Evolutionary conservation across 2,329 filamentous ascomycete genomes (phyloP).

Genomic region (Diaporthe batatas): DNA sequence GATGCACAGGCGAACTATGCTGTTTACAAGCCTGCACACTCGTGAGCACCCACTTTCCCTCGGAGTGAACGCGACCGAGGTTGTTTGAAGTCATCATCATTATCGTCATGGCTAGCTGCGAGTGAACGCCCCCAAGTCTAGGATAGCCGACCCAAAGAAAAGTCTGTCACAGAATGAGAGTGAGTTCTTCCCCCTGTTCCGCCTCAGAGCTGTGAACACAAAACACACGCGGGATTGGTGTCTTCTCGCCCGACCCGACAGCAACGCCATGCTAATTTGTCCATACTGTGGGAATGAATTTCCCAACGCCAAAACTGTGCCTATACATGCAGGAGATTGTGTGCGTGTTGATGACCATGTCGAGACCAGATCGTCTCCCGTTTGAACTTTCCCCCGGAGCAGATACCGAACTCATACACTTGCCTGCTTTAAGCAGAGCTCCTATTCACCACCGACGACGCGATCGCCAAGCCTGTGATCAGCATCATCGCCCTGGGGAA

Average conservation of each 20-base stretch:
- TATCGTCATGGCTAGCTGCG: background rate
- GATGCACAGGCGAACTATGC: background rate
- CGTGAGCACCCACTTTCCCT: background rate
- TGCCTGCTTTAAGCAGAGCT: slow-evolving; percentile 2
- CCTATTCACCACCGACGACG: slow-evolving; percentile 45
- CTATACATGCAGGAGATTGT: background rate
- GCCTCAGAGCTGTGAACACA: background rate
- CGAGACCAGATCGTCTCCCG: too few species aligned
- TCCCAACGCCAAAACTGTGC: background rate
- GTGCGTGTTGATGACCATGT: background rate
- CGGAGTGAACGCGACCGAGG: background rate
- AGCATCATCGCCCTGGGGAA: slow-evolving; percentile 49
- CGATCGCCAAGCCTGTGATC: slow-evolving; percentile 48
- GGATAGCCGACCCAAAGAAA: slow-evolving; percentile 14
- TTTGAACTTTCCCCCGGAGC: too few species aligned
- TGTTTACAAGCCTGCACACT: background rate
- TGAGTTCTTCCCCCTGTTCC: background rate
- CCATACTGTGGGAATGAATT: background rate
- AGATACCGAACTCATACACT: background rate
- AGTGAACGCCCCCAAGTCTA: slow-evolving; percentile 26
- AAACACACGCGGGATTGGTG: background rate
- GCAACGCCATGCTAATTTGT: background rate
- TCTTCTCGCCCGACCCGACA: background rate
- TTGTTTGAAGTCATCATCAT: background rate
- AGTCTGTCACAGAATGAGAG: slow-evolving; percentile 14